Percentiles rank a stretch among this genome's conserved stretches.
These are phyloP conservation scores for Nicotiana attenuata DNA, from an alignment of 257 asterid species.

Conservation along the genomic window DNA sequence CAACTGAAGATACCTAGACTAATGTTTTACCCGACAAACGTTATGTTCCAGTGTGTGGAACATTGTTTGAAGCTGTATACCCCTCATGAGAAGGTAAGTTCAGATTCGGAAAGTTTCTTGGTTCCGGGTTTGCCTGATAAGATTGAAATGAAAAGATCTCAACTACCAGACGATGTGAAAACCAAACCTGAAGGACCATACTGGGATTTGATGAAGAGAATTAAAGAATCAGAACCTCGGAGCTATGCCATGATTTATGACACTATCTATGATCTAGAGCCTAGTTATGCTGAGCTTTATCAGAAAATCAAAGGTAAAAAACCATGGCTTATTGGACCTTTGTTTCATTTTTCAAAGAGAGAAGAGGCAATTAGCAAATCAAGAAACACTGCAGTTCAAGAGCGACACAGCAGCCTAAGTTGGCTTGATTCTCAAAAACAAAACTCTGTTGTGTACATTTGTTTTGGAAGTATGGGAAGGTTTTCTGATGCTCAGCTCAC, in stretches of 20 bases:
- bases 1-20: slow-evolving; percentile 26
- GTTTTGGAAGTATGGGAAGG: slow-evolving; percentile 21
- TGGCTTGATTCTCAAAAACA: slow-evolving; percentile 18
- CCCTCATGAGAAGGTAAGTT: slow-evolving; percentile 22
- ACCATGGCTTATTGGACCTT: slow-evolving; percentile 23
- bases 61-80: slow-evolving; percentile 10
- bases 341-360: slow-evolving; percentile 17
- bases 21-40: slow-evolving; percentile 13
- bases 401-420: background rate
- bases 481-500: slow-evolving; percentile 19
- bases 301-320: slow-evolving; percentile 13
- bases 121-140: slow-evolving; percentile 23
- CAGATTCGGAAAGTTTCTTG: slow-evolving; percentile 22
- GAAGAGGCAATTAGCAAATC: background rate
- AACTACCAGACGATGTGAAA: slow-evolving; percentile 10
- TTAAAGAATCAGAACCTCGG: slow-evolving; percentile 16
- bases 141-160: slow-evolving; percentile 24
- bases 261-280: slow-evolving; percentile 23
- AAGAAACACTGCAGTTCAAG: background rate
- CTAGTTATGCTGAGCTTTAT: slow-evolving; percentile 18
- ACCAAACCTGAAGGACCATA: background rate
- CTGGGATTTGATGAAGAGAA: background rate
- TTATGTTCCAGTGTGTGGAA: slow-evolving; percentile 16
- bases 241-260: slow-evolving; percentile 20
- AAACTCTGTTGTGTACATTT: slow-evolving; percentile 15